A percentile compares a stretch with the other conserved stretches of the same genome.
phyloP scores from a whole-genome alignment of 2,329 filamentous ascomycete genomes.

The Aspergillus uvarum region DNA sequence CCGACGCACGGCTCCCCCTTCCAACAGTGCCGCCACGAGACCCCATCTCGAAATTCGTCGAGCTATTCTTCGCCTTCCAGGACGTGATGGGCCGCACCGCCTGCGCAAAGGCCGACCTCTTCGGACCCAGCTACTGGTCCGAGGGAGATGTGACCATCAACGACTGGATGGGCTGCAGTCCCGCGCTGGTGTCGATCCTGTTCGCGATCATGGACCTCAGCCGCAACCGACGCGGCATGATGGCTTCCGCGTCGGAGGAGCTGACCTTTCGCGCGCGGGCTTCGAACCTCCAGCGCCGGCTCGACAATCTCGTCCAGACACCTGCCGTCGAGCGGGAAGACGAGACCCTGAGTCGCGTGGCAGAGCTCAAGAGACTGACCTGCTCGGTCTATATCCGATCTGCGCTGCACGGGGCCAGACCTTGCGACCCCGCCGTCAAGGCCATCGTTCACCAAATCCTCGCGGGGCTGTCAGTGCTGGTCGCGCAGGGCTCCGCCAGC shows the following conservation, averaged over 20 bases:
- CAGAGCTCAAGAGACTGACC: neutral
- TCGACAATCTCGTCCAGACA: neutral
- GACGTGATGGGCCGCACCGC: constrained; percentile 47
- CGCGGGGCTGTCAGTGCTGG: neutral
- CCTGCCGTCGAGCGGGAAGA: neutral
- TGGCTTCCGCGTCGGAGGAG: neutral
- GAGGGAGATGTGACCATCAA: constrained; percentile 8
- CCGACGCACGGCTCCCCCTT: neutral
- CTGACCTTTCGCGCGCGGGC: neutral
- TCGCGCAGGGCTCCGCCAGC: neutral
- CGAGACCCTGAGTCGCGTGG: neutral
- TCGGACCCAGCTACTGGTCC: constrained; percentile 44
- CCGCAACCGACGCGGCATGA: neutral
- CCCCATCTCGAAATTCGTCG: constrained; percentile 20
- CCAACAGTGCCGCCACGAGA: neutral
- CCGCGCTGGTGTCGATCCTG: neutral
- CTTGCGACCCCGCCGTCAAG: neutral
- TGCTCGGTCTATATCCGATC: constrained; percentile 1
- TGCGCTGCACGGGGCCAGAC: neutral
- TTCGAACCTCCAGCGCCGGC: neutral
- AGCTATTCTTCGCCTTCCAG: constrained; percentile 45
- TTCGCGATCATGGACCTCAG: constrained; percentile 1
- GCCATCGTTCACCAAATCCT: constrained; percentile 1
- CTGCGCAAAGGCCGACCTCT: constrained; percentile 43
- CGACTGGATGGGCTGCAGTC: constrained; percentile 6